A percentile compares a stretch with the other conserved stretches of the same genome.
These are phyloP conservation scores for Cystobasidium tubakii DNA, from an alignment of 768 basidiomycete genomes.

Conservation along the genomic window DNA sequence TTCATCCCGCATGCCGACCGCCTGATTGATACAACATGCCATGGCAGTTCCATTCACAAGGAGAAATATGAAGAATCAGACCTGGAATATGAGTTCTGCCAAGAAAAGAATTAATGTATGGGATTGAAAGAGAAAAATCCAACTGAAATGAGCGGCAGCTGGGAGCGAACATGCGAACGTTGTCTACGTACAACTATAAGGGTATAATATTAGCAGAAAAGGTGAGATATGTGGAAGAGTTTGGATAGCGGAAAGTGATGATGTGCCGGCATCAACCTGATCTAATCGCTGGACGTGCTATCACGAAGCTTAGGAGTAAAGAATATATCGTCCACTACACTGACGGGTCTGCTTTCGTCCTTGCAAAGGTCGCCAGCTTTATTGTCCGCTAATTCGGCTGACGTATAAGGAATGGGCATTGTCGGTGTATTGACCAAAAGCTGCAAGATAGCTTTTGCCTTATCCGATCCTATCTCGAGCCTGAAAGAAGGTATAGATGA, in stretches of 20 bases:
- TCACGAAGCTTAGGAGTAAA: neutral
- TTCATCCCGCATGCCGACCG: too few species aligned
- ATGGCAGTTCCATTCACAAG: too few species aligned
- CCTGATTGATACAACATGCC: too few species aligned
- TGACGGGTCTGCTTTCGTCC: neutral
- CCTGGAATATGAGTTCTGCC: too few species aligned
- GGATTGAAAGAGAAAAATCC: neutral
- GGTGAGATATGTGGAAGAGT: too few species aligned
- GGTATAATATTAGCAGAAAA: neutral
- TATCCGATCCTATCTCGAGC: neutral
- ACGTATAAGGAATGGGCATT: neutral
- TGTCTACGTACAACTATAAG: neutral
- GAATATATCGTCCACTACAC: neutral
- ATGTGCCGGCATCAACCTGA: too few species aligned
- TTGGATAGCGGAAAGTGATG: too few species aligned
- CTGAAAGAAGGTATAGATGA: neutral
- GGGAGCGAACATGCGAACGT: neutral
- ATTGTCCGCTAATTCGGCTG: neutral
- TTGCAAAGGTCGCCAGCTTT: neutral
- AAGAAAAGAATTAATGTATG: too few species aligned
- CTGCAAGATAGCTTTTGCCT: slow-evolving; percentile 1
- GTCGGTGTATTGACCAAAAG: neutral
- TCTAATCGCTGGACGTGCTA: neutral
- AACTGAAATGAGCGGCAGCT: neutral
- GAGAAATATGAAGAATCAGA: too few species aligned